These are phyloP conservation scores for Emmonsiellopsis sp. DNA, from an alignment of 2,329 filamentous ascomycete genomes.

Conservation along the genomic window DNA sequence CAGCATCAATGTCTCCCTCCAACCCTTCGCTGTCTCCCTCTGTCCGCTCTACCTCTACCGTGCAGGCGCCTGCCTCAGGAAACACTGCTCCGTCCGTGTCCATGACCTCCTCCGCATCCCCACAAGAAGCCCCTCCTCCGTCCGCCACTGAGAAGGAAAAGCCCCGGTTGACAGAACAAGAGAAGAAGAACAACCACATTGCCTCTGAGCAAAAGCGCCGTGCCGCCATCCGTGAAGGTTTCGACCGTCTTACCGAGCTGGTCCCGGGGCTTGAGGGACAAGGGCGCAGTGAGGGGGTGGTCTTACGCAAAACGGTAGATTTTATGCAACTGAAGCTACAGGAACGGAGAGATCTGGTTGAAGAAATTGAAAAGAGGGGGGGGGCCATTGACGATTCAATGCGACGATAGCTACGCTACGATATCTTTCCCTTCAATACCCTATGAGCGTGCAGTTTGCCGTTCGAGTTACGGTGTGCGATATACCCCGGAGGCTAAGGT, in stretches of 20 bases:
- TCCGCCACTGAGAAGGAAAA: conserved; percentile 39
- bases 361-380: conserved; percentile 49
- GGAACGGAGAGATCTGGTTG: conserved; percentile 49
- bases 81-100: not conserved
- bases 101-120: not conserved
- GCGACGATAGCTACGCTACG: conserved; percentile 15
- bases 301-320: conserved; percentile 63
- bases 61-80: not conserved
- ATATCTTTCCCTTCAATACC: too few species aligned
- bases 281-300: conserved; percentile 73
- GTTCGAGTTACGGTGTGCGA: too few species aligned
- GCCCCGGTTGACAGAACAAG: conserved; percentile 56
- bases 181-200: conserved; percentile 68
- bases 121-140: conserved; percentile 11
- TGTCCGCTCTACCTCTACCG: not conserved
- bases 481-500: too few species aligned
- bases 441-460: too few species aligned
- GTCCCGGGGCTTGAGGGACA: conserved; percentile 76
- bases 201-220: conserved; percentile 56
- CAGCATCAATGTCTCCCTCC: conserved; percentile 1
- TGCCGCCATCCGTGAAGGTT: conserved; percentile 70
- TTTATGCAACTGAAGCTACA: conserved; percentile 53
- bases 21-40: conserved; percentile 2
- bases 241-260: conserved; percentile 68
- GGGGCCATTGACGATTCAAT: conserved; percentile 42